Percentiles rank a stretch among this genome's conserved stretches.
These are phyloP conservation scores for Termitomyces sp. DNA, from an alignment of 768 basidiomycete genomes.

Conservation along the genomic window DNA sequence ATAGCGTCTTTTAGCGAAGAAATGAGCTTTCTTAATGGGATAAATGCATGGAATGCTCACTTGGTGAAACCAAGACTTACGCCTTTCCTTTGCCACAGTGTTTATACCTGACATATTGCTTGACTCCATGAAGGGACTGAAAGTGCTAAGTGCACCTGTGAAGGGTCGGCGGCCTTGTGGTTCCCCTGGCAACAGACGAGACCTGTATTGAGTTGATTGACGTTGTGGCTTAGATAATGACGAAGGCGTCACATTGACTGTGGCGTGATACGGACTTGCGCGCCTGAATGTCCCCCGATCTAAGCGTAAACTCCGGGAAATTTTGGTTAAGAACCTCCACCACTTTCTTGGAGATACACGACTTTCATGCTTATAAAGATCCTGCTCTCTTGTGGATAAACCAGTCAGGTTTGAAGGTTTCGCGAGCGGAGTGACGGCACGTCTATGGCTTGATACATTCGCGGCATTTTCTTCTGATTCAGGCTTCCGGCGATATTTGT, in stretches of 20 bases:
- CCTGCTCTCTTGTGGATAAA: not conserved
- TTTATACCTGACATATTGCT: not conserved
- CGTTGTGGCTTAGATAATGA: not conserved
- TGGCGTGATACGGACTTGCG: no score
- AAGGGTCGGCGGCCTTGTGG: not conserved
- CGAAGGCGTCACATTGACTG: no score
- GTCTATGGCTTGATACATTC: not conserved
- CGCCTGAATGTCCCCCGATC: not conserved
- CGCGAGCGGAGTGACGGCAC: not conserved
- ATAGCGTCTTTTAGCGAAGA: not conserved
- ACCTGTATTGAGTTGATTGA: not conserved
- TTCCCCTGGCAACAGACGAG: not conserved
- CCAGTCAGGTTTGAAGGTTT: no score
- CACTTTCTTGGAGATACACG: not conserved
- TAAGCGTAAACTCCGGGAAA: not conserved
- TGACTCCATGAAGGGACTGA: not conserved
- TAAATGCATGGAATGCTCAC: not conserved
- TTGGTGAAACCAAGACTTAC: conserved; percentile 5
- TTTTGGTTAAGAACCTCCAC: not conserved
- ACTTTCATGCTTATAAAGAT: not conserved
- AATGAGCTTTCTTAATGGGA: not conserved
- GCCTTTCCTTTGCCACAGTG: not conserved
- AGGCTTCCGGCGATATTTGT: not conserved
- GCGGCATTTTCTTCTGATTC: not conserved
- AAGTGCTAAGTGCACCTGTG: not conserved